Conservation (phyloP, 306 rosid species). For the Medicago ruthenica region DNA sequence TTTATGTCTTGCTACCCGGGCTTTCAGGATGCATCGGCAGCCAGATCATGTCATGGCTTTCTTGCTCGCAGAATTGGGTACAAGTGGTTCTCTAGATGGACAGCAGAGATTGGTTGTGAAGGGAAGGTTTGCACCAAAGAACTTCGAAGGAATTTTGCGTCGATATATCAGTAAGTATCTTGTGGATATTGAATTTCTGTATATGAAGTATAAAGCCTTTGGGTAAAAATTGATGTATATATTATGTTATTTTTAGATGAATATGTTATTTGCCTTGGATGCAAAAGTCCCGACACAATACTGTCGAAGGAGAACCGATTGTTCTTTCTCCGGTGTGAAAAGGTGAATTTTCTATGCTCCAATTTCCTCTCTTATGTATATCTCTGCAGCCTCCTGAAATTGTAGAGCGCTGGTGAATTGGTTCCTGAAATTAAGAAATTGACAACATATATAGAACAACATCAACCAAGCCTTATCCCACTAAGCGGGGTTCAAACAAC, state of each 20-base stretch:
- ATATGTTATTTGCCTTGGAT: constrained; percentile 82
- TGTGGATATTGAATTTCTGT: constrained; percentile 12
- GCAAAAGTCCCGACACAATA: constrained; percentile 94
- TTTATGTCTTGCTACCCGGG: constrained; percentile 9
- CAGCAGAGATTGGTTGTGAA: constrained; percentile 89
- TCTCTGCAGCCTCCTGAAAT: not conserved
- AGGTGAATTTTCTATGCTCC: constrained; percentile 55
- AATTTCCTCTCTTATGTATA: not conserved
- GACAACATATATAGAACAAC: too few relatives aligned
- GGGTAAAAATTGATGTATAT: not conserved
- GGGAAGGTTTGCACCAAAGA: constrained; percentile 94
- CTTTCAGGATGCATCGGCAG: constrained; percentile 81
- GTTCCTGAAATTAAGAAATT: not conserved
- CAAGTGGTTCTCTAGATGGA: constrained; percentile 94
- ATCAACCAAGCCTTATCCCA: too few relatives aligned
- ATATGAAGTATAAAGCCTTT: constrained; percentile 1
- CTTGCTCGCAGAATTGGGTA: constrained; percentile 90
- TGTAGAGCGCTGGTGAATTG: not conserved
- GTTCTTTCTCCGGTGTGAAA: constrained; percentile 92
- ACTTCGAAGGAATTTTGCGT: constrained; percentile 89
- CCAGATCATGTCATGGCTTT: constrained; percentile 93
- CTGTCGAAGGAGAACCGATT: constrained; percentile 93
- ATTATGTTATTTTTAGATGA: constrained; percentile 58
- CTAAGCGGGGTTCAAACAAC: too few relatives aligned
- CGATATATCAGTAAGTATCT: constrained; percentile 80